phyloP scores from a whole-genome alignment of 1,284 basidiomycete species.

The Cryptococcus neoformans region DNA sequence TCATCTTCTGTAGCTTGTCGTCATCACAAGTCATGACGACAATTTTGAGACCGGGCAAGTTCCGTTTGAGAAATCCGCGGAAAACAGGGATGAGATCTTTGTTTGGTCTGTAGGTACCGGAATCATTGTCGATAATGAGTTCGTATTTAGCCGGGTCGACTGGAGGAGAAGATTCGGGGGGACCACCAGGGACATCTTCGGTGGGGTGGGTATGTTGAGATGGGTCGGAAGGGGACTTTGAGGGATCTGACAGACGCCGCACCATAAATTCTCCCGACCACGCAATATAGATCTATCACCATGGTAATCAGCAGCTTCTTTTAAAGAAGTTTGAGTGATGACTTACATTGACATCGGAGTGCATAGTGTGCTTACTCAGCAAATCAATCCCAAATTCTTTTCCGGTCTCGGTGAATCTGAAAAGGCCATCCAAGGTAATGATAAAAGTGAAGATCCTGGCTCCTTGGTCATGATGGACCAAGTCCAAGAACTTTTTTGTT shows the following conservation, averaged over 20 bases:
- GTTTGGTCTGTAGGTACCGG: slow-evolving; percentile 55
- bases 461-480: slow-evolving; percentile 52
- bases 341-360: slow-evolving; percentile 53
- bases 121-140: slow-evolving; percentile 57
- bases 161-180: slow-evolving; percentile 18
- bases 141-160: slow-evolving; percentile 49
- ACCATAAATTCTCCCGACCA: slow-evolving; percentile 45
- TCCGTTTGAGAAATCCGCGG: slow-evolving; percentile 53
- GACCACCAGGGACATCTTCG: slow-evolving; percentile 26
- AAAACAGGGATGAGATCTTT: slow-evolving; percentile 50
- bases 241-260: slow-evolving; percentile 25
- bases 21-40: slow-evolving; percentile 60
- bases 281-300: slow-evolving; percentile 36
- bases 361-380: slow-evolving; percentile 57
- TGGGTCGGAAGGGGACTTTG: slow-evolving; percentile 28
- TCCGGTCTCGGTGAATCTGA: slow-evolving; percentile 56
- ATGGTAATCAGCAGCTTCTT: neutral
- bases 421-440: slow-evolving; percentile 53
- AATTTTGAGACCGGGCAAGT: slow-evolving; percentile 64
- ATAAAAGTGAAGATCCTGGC: slow-evolving; percentile 54
- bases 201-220: slow-evolving; percentile 41
- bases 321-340: neutral
- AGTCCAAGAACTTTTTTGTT: slow-evolving; percentile 51
- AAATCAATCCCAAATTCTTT: slow-evolving; percentile 55
- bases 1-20: slow-evolving; percentile 49